Percentiles rank a stretch among this genome's conserved stretches.
phyloP scores from a whole-genome alignment of 1,284 basidiomycete species.

The Heterobasidion irregulare region DNA sequence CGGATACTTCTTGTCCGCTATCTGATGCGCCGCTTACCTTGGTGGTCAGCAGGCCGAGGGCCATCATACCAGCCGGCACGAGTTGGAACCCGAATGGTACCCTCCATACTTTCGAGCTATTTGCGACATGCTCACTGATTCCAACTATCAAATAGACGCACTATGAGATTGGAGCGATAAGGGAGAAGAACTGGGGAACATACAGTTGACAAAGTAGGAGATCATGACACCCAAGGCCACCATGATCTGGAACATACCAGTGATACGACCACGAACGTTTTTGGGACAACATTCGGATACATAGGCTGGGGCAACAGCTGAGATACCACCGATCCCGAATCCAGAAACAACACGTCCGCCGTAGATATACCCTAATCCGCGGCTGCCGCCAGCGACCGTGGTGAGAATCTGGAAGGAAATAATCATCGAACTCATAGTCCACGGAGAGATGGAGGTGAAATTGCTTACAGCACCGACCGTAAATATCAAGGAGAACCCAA shows the following conservation, averaged over 20 bases:
- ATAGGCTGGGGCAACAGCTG: conserved; percentile 64
- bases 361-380: conserved; percentile 60
- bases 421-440: neutral
- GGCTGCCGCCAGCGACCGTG: conserved; percentile 49
- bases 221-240: conserved; percentile 71
- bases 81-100: conserved; percentile 73
- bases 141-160: conserved; percentile 36
- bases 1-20: neutral
- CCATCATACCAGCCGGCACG: conserved; percentile 74
- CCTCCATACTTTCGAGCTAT: conserved; percentile 51
- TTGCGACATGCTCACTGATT: conserved; percentile 43
- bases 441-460: conserved; percentile 11
- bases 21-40: conserved; percentile 25
- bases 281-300: conserved; percentile 78
- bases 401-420: conserved; percentile 34
- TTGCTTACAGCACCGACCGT: conserved; percentile 53
- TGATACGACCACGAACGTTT: conserved; percentile 63
- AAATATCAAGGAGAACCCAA: conserved; percentile 56
- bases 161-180: neutral
- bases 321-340: conserved; percentile 62
- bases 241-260: conserved; percentile 78
- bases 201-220: conserved; percentile 72
- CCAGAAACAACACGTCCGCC: conserved; percentile 68
- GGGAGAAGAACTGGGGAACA: neutral
- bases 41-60: conserved; percentile 62